These are phyloP conservation scores for Metarhizium anisopliae DNA, from an alignment of 2,329 filamentous ascomycete species.

Conservation along the genomic window DNA sequence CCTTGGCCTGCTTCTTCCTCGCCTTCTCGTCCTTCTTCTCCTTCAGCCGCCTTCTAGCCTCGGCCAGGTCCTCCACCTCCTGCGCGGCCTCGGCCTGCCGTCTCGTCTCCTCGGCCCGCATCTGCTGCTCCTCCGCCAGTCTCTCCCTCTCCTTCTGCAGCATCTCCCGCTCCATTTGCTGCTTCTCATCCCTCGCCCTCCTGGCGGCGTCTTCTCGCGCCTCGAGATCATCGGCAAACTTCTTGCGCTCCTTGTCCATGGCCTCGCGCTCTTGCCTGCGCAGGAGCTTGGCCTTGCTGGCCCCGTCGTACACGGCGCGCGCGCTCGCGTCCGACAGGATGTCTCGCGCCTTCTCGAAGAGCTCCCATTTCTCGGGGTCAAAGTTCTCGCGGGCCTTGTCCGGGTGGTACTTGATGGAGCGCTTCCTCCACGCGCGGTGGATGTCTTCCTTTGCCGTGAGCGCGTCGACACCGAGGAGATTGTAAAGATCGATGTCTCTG, in stretches of 20 bases:
- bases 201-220: constrained; percentile 61
- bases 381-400: constrained; percentile 75
- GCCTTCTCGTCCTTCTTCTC: constrained; percentile 33
- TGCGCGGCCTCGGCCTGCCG: constrained; percentile 27
- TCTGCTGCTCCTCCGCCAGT: constrained; percentile 26
- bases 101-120: constrained; percentile 27
- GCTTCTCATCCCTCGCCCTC: constrained; percentile 42
- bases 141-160: constrained; percentile 28
- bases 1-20: constrained; percentile 26
- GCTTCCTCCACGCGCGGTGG: constrained; percentile 74
- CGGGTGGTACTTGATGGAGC: constrained; percentile 84
- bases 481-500: constrained; percentile 66
- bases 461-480: constrained; percentile 58
- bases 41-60: constrained; percentile 27
- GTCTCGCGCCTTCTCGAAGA: constrained; percentile 78
- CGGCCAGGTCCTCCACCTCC: constrained; percentile 28
- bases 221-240: constrained; percentile 82
- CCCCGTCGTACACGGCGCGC: constrained; percentile 69
- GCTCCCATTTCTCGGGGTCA: constrained; percentile 75
- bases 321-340: constrained; percentile 64
- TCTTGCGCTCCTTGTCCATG: constrained; percentile 62
- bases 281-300: constrained; percentile 60
- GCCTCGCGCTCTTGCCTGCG: constrained; percentile 62
- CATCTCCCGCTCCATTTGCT: constrained; percentile 24
- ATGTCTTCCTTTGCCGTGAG: constrained; percentile 63